phyloP scores from a whole-genome alignment of 257 asterid species.

The Primulina tabacum region DNA sequence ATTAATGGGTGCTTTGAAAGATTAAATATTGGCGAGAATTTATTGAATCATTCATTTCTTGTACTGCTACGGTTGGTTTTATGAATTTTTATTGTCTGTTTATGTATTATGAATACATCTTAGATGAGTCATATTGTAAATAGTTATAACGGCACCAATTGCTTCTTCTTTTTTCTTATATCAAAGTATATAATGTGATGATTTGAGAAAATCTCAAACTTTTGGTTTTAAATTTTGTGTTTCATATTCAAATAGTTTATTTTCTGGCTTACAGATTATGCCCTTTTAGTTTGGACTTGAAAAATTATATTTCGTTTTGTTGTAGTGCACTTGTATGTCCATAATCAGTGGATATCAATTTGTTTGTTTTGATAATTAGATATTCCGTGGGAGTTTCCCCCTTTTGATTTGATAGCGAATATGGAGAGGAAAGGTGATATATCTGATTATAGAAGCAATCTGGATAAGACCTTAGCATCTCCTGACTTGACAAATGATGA shows the following conservation, averaged over 20 bases:
- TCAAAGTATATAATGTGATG: background rate
- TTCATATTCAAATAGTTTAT: background rate
- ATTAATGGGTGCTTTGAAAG: background rate
- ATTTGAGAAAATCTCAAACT: background rate
- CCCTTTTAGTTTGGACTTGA: constrained; percentile 10
- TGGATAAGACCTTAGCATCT: constrained; percentile 61
- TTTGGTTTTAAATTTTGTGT: background rate
- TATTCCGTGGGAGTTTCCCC: background rate
- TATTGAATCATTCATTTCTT: constrained; percentile 7
- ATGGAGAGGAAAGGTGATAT: constrained; percentile 50
- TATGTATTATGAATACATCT: background rate
- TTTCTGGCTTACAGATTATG: background rate
- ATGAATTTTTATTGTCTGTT: background rate
- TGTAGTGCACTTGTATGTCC: background rate
- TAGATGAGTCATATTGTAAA: background rate
- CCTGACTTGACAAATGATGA: constrained; percentile 45
- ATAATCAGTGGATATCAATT: constrained; percentile 7
- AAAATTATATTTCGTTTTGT: constrained; percentile 1
- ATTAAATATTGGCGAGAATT: constrained; percentile 10
- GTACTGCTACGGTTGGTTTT: constrained; percentile 1
- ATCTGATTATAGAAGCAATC: constrained; percentile 49
- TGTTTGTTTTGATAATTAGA: constrained; percentile 21
- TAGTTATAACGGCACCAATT: background rate
- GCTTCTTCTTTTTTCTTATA: background rate
- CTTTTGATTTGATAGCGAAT: constrained; percentile 33